Evolutionary conservation across 305 asterid genomes (phyloP), one percentile per base, ranked within the genome.

Genomic region (Stenogyne calaminthoides): DNA sequence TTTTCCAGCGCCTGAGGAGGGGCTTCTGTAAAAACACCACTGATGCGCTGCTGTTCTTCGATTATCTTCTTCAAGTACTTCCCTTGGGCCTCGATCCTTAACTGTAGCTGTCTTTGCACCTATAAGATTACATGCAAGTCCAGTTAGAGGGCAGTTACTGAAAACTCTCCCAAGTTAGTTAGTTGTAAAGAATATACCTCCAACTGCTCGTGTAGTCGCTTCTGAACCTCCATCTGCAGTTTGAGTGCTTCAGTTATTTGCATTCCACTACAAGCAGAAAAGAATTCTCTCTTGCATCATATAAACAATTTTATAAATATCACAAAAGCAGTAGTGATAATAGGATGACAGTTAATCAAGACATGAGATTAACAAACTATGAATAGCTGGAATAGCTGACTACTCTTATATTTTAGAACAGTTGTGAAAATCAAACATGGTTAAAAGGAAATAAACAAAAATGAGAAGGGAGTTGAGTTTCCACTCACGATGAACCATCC

Each of bases 181-280:
- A 18, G n/a, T 55, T 27, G 19, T 27, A 18, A 63, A 54, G 71
- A 18, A 76, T 73, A 62, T 84, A 92, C 99, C 98, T 95, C 99
- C 82, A 95, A 76, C 69, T 95, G 99, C 84, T 95, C 99, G 18
- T 95, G 99, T 66, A 95, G 89, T 66, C 98, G 87, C 85, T 92
- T 95, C 75, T 95, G 99, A 73, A 95, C 99, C 89, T 95, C 99
- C 98, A 95, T 95, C 83, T 95, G 99, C 90, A 95, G 90, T 84
- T 95, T 95, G 76, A 95, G 86, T 37, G 98, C 99, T 82, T 91
- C 98, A 66, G 89, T 92, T 57, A 92, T 89, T 83, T 92, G 97
- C 97, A 95, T 85, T 46, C 98, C 97, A 71, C 96, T 88, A 82
- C 74, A 80, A 79, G 46, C 75, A 71, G 10, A 57, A 78, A 22